These are phyloP conservation scores for Penicillium psychrosexuale DNA, from an alignment of 2,329 filamentous ascomycete genomes.

Conservation along the genomic window DNA sequence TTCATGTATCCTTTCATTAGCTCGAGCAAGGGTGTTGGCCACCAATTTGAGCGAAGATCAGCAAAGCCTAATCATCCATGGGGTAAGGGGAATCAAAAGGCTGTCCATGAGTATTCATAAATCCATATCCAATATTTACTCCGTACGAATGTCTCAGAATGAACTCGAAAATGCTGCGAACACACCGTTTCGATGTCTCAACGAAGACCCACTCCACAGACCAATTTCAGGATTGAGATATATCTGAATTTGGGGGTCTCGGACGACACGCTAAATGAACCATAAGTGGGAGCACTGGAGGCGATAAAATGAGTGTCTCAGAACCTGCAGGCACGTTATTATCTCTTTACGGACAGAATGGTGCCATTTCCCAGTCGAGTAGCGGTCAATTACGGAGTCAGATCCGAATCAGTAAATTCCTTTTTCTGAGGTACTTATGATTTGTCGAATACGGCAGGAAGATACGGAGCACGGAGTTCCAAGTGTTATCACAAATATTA, in stretches of 20 bases:
- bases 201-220: background rate
- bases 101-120: too few relatives aligned
- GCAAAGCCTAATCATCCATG: background rate
- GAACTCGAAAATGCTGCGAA: background rate
- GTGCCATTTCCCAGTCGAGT: background rate
- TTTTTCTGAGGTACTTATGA: background rate
- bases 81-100: background rate
- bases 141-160: background rate
- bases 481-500: background rate
- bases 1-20: background rate
- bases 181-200: background rate
- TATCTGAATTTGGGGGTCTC: background rate
- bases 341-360: background rate
- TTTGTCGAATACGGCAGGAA: background rate
- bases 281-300: background rate
- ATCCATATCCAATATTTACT: background rate
- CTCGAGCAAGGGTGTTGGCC: background rate
- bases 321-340: background rate
- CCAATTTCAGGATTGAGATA: slow-evolving; percentile 2
- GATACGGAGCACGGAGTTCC: background rate
- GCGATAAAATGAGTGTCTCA: slow-evolving; percentile 2
- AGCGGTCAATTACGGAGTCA: background rate
- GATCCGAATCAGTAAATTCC: background rate
- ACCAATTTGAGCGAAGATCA: background rate
- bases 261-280: background rate